A percentile compares a stretch with the other conserved stretches of the same genome.
phyloP scores from a whole-genome alignment of 2,329 filamentous ascomycete genomes.

The Plenodomus tracheiphilus region DNA sequence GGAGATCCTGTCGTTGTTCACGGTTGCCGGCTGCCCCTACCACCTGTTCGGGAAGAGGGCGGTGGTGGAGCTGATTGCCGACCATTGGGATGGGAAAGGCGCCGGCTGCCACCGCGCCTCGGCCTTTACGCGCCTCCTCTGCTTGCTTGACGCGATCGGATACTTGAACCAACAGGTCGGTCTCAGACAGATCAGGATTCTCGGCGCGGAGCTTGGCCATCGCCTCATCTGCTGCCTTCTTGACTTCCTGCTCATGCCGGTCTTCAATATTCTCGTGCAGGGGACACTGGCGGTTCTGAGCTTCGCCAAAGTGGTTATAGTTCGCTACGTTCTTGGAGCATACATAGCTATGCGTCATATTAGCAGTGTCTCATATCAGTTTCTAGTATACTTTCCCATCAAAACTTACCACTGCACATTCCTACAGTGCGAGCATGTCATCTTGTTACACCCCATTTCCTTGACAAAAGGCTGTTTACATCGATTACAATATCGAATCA shows the following conservation, averaged over 20 bases:
- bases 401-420: constrained; percentile 58
- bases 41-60: not conserved
- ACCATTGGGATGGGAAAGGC: constrained; percentile 29
- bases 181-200: constrained; percentile 63
- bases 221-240: constrained; percentile 62
- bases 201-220: constrained; percentile 59
- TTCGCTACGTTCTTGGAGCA: constrained; percentile 66
- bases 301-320: constrained; percentile 73
- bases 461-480: constrained; percentile 80
- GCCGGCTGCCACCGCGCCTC: constrained; percentile 13
- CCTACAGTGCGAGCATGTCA: constrained; percentile 67
- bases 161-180: constrained; percentile 61
- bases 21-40: not conserved
- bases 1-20: too few species aligned
- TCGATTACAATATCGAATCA: constrained; percentile 75
- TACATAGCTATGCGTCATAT: constrained; percentile 60
- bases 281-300: constrained; percentile 57
- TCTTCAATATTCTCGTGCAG: constrained; percentile 66
- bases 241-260: constrained; percentile 66
- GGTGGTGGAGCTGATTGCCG: constrained; percentile 15
- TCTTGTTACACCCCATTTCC: constrained; percentile 79
- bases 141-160: constrained; percentile 55
- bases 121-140: constrained; percentile 30
- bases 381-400: not conserved
- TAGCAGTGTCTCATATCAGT: constrained; percentile 1